A percentile compares a stretch with the other conserved stretches of the same genome.
Evolutionary conservation across 2,329 filamentous ascomycete species (phyloP).

Genomic region (Alternaria angustiovoidea): DNA sequence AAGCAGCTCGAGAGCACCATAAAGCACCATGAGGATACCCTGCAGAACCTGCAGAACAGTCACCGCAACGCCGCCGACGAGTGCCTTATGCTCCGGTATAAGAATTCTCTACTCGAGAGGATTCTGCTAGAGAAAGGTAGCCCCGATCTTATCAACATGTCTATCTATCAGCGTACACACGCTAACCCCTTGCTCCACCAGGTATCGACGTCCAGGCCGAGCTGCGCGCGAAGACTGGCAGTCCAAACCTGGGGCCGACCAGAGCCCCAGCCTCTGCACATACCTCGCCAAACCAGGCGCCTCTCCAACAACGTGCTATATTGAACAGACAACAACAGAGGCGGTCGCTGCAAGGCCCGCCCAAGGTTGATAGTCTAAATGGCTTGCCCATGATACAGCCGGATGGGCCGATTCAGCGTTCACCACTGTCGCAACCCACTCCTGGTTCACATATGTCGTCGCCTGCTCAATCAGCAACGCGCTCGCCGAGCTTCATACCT

Average conservation of each 20-base stretch:
- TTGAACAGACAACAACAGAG: slow-evolving; percentile 80
- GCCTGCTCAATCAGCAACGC: slow-evolving; percentile 64
- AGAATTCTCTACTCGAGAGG: slow-evolving; percentile 94
- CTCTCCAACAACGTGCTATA: slow-evolving; percentile 80
- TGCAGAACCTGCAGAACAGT: slow-evolving; percentile 91
- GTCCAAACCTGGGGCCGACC: slow-evolving; percentile 77
- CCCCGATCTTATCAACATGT: slow-evolving; percentile 10
- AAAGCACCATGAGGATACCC: slow-evolving; percentile 92
- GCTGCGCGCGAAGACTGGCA: slow-evolving; percentile 89
- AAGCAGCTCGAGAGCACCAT: slow-evolving; percentile 98
- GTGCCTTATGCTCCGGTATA: slow-evolving; percentile 97
- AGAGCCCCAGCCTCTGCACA: slow-evolving; percentile 64
- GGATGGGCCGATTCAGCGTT: slow-evolving; percentile 59
- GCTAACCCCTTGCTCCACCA: slow-evolving; percentile 51
- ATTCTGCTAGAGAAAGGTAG: slow-evolving; percentile 95
- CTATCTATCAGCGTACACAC: slow-evolving; percentile 5
- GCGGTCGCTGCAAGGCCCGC: slow-evolving; percentile 76
- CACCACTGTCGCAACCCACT: slow-evolving; percentile 80
- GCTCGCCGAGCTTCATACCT: slow-evolving; percentile 69
- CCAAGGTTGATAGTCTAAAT: slow-evolving; percentile 68
- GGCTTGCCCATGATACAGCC: slow-evolving; percentile 52
- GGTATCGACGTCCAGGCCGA: slow-evolving; percentile 98
- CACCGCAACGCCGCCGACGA: slow-evolving; percentile 95
- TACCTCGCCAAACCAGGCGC: slow-evolving; percentile 61
- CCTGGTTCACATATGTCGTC: slow-evolving; percentile 80